Evolutionary conservation across 768 basidiomycete species (phyloP).

Genomic region (Naganishia vaughanmartiniae): DNA sequence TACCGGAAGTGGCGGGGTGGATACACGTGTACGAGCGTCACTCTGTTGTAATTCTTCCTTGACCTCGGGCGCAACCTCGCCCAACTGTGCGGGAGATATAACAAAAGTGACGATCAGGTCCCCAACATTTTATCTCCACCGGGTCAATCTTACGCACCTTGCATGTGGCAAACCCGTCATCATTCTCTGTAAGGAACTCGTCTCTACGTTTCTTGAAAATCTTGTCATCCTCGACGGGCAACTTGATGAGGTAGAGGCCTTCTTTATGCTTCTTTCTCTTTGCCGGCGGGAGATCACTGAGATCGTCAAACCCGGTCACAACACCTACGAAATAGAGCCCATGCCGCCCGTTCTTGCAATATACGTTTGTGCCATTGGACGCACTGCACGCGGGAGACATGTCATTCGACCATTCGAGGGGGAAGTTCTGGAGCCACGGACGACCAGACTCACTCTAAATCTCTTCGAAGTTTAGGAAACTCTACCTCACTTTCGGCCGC

Average conservation of each 20-base stretch:
- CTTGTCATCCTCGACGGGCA: conserved; percentile 8
- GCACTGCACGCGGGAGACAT: neutral
- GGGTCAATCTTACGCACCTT: conserved; percentile 31
- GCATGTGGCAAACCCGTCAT: conserved; percentile 36
- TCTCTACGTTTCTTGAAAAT: conserved; percentile 11
- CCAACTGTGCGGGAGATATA: conserved; percentile 17
- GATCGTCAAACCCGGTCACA: conserved; percentile 6
- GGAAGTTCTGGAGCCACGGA: neutral
- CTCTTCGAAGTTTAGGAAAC: neutral
- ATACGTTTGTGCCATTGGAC: neutral
- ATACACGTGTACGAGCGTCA: neutral
- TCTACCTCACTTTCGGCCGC: neutral
- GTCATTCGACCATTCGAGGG: too few relatives aligned
- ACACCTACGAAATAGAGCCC: conserved; percentile 8
- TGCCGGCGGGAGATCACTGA: neutral
- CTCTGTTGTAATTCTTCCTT: neutral
- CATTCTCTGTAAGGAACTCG: conserved; percentile 33
- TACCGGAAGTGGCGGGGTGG: neutral
- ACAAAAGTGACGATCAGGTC: conserved; percentile 14
- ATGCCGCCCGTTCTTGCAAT: conserved; percentile 22
- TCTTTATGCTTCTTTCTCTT: conserved; percentile 17
- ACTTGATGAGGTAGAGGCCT: conserved; percentile 7
- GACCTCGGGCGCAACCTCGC: conserved; percentile 7
- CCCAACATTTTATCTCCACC: neutral
- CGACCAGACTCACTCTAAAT: conserved; percentile 1